Evolutionary conservation across 2,329 filamentous ascomycete species (phyloP), one percentile per base, ranked within the genome.

Genomic region (Capronia americana): DNA sequence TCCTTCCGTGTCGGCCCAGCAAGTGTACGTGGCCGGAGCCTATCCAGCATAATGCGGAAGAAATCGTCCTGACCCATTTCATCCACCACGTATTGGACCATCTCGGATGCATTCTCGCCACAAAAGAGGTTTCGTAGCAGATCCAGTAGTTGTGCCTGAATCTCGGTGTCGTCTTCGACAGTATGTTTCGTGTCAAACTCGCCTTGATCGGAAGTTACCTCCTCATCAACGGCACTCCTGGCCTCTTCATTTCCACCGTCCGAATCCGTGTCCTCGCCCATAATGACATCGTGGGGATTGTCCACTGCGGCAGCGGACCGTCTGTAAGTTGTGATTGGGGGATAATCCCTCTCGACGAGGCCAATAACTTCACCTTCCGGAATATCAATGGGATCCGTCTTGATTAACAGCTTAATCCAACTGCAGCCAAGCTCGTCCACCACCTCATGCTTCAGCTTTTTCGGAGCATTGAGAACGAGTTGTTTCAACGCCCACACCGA

Each of bases 401-500:
- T 88, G 53, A 97, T 91, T 24, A 95, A 84, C 66, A 90, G 88
- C 68, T 94, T 85, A 12, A 98, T 84, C 92, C 92, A 97, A 11
- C 87, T 88, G 0, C 92, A 86, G 8, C 88, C 89, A 3, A 98
- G 83, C 73, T 91, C 88, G 57, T 93, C 88, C 12, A 98, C 80
- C 66, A 92, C 92, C 56, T 86, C 85, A 73, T 90, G 90, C 78
- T 95, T 96, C 71, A 91, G 82, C 12, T 90, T 86, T 53, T 90
- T 88, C 20, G 86, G 85, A 5, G 91, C 87, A 24, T 88, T 88
- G 69, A 91, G 86, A 2, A 96, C 90, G 57, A 97, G 85, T 78
- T 98, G 92, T 76, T 98, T 98, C 65, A 99, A 81, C 5, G 93
- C 92, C 94, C 95, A 99, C 1, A 99, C 80, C 24, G 93, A 93